phyloP scores from a whole-genome alignment of 2,329 filamentous ascomycete genomes.

The Davidsoniella neocaledoniae region DNA sequence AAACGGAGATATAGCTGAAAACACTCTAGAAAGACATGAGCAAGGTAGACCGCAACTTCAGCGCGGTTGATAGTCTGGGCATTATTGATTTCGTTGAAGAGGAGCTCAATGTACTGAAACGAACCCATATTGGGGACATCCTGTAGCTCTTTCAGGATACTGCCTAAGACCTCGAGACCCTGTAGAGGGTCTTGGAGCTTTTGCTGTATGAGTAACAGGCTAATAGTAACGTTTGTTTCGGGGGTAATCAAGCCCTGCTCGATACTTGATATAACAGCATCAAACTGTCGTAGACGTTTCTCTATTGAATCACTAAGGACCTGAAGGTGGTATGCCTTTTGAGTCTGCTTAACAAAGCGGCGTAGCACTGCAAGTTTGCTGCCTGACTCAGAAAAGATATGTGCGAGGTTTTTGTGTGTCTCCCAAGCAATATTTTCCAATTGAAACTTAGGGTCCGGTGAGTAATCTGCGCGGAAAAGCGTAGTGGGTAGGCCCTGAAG shows the following conservation, averaged over 20 bases:
- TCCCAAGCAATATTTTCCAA: constrained; percentile 32
- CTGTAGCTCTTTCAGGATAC: constrained; percentile 42
- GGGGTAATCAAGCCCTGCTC: constrained; percentile 44
- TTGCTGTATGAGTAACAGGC: constrained; percentile 43
- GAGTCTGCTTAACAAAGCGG: constrained; percentile 24
- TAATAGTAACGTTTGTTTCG: constrained; percentile 40
- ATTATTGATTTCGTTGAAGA: constrained; percentile 54
- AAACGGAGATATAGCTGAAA: constrained; percentile 69
- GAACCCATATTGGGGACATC: constrained; percentile 31
- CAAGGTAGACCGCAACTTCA: constrained; percentile 43
- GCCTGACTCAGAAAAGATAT: constrained; percentile 30
- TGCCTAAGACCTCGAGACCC: constrained; percentile 42
- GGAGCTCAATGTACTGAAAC: constrained; percentile 61
- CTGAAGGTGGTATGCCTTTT: constrained; percentile 45
- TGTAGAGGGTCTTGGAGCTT: constrained; percentile 37
- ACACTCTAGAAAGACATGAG: constrained; percentile 60
- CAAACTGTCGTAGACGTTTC: constrained; percentile 38
- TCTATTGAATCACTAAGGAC: constrained; percentile 51
- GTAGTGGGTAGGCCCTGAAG: constrained; percentile 61
- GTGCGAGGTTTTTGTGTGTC: constrained; percentile 31
- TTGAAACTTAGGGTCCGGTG: constrained; percentile 26
- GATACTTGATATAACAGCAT: constrained; percentile 38
- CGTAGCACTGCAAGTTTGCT: constrained; percentile 30
- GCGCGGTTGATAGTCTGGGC: constrained; percentile 54
- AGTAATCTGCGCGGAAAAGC: constrained; percentile 38